Percentiles rank a stretch among this genome's conserved stretches.
These are phyloP conservation scores for Colletotrichum tamarilloi DNA, from an alignment of 2,329 filamentous ascomycete species.

Conservation along the genomic window DNA sequence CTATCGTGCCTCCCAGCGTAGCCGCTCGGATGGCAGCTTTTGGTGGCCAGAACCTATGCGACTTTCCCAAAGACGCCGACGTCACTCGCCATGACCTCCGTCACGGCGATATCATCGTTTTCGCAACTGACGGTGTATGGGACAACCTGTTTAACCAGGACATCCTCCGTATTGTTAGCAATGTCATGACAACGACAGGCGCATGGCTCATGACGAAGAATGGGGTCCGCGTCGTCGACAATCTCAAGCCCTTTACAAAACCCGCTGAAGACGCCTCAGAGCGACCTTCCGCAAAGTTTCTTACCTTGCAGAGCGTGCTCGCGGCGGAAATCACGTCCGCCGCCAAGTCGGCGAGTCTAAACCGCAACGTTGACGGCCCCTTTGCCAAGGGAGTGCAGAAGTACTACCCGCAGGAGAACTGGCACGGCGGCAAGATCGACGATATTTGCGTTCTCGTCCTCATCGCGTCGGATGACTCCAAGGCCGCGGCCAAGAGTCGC, in stretches of 20 bases:
- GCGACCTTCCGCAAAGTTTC: constrained; percentile 36
- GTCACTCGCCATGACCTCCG: constrained; percentile 80
- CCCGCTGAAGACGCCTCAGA: constrained; percentile 46
- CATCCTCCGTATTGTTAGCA: constrained; percentile 82
- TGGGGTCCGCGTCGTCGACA: constrained; percentile 70
- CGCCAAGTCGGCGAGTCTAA: constrained; percentile 86
- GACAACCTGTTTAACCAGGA: constrained; percentile 96
- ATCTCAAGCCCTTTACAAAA: constrained; percentile 65
- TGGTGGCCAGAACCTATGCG: constrained; percentile 83
- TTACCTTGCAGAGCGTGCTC: constrained; percentile 79
- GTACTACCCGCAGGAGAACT: constrained; percentile 86
- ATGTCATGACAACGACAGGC: constrained; percentile 77
- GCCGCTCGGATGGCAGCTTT: constrained; percentile 84
- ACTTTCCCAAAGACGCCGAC: constrained; percentile 86
- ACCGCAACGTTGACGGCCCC: constrained; percentile 85
- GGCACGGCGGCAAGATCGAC: constrained; percentile 93
- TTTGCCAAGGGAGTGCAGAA: constrained; percentile 96
- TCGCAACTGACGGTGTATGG: constrained; percentile 95
- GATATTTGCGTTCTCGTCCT: constrained; percentile 91
- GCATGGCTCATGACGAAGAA: constrained; percentile 77
- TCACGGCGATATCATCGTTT: constrained; percentile 92
- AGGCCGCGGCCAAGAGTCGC: constrained; percentile 42
- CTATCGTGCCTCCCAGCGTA: constrained; percentile 84
- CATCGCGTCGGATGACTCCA: constrained; percentile 75
- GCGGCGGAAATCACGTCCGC: constrained; percentile 83